Conservation (phyloP, 805 yeast genomes). For the Wickerhamiella sorbophila region DNA sequence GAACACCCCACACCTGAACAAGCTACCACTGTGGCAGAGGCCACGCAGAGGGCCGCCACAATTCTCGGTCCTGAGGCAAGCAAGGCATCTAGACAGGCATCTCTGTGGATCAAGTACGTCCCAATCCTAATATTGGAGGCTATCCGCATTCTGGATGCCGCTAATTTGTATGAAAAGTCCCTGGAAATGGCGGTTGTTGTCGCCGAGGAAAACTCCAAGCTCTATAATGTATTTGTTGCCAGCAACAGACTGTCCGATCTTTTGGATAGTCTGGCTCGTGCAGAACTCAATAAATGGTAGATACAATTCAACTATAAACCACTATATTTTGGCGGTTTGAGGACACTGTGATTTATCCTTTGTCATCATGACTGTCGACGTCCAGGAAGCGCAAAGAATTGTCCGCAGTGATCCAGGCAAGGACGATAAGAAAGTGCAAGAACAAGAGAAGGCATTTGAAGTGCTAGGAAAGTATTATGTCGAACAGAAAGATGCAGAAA, state of each 20-base stretch:
- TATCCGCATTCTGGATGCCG: conserved; percentile 39
- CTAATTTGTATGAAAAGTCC: conserved; percentile 33
- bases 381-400: conserved; percentile 4
- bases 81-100: conserved; percentile 26
- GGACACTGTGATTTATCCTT: no score
- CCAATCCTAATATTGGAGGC: conserved; percentile 60
- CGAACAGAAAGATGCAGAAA: conserved; percentile 30
- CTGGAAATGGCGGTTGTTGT: conserved; percentile 45
- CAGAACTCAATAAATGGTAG: background rate
- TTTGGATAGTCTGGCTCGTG: background rate
- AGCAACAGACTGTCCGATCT: background rate
- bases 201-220: conserved; percentile 49
- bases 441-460: conserved; percentile 53
- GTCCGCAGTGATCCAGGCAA: conserved; percentile 18
- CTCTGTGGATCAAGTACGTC: conserved; percentile 51
- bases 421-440: conserved; percentile 33
- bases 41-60: background rate
- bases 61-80: background rate
- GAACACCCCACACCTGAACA: conserved; percentile 1
- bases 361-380: background rate
- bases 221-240: conserved; percentile 41
- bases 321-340: no score
- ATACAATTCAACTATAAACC: background rate
- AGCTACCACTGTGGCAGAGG: conserved; percentile 4
- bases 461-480: conserved; percentile 67